A percentile compares a stretch with the other conserved stretches of the same genome.
Conservation (phyloP, 768 basidiomycete genomes). For the Mycena floridula region DNA sequence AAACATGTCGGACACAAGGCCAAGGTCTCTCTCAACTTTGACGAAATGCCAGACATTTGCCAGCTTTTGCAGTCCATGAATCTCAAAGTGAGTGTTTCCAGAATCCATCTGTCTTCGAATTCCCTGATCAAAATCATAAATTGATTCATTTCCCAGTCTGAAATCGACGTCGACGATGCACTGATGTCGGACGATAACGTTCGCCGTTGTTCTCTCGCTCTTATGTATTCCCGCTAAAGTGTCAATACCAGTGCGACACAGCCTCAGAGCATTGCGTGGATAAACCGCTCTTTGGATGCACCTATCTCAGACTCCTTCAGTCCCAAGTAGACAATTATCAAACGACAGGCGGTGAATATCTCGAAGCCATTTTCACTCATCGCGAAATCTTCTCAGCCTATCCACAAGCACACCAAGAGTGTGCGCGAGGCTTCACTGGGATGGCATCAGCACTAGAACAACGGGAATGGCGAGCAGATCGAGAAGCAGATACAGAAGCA, state of each 20-base stretch:
- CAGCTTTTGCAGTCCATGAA: no score
- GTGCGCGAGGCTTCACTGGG: slow-evolving; percentile 59
- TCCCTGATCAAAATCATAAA: no score
- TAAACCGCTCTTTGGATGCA: slow-evolving; percentile 49
- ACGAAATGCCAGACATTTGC: no score
- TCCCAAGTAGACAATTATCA: slow-evolving; percentile 45
- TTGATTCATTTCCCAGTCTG: no score
- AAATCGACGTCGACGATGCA: no score
- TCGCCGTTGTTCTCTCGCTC: no score
- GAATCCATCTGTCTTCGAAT: no score
- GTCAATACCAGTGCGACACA: slow-evolving; percentile 33
- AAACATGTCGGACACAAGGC: no score
- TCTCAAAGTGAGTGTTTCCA: no score
- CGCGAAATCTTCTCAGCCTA: slow-evolving; percentile 60
- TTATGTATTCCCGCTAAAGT: no score
- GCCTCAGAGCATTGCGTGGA: slow-evolving; percentile 34
- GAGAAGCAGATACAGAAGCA: slow-evolving; percentile 66
- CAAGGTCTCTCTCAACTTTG: no score
- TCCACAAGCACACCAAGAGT: slow-evolving; percentile 57
- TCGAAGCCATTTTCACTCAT: slow-evolving; percentile 75
- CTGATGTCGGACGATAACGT: no score
- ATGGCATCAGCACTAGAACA: slow-evolving; percentile 59
- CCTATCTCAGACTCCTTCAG: slow-evolving; percentile 54
- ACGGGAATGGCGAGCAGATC: slow-evolving; percentile 64
- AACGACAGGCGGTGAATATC: slow-evolving; percentile 69